These are phyloP conservation scores for Suillus subaureus DNA, from an alignment of 768 basidiomycete genomes.

Conservation along the genomic window DNA sequence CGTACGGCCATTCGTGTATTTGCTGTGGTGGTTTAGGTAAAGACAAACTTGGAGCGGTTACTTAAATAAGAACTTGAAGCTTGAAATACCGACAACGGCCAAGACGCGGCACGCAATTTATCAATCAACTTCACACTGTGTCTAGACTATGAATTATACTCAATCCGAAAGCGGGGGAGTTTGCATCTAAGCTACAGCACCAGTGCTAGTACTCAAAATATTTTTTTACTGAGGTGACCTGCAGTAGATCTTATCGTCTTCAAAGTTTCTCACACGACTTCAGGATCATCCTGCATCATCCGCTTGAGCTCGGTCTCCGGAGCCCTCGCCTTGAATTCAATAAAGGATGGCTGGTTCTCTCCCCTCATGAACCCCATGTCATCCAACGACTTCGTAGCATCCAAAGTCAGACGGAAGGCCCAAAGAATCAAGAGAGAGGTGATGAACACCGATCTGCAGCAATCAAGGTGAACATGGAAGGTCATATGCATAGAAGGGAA, in stretches of 20 bases:
- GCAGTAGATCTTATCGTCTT: not conserved
- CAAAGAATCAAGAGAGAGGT: not conserved
- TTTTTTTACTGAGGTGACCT: not conserved
- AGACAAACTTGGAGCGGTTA: not conserved
- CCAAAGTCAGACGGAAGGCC: not conserved
- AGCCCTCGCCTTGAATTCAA: not conserved
- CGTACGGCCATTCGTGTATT: constrained; percentile 23
- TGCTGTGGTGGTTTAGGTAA: constrained; percentile 19
- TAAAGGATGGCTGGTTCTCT: not conserved
- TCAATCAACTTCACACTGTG: not conserved
- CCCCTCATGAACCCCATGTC: not conserved
- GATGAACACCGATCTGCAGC: not conserved
- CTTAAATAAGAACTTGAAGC: not conserved
- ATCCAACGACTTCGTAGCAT: not conserved
- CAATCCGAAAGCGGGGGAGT: not conserved
- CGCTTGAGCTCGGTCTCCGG: not conserved
- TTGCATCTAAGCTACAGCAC: not conserved
- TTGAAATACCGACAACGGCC: not conserved
- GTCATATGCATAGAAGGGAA: not conserved
- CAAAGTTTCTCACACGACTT: not conserved
- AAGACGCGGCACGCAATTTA: not conserved
- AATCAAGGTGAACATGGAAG: not conserved
- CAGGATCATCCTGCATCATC: not conserved
- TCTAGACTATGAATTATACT: not conserved
- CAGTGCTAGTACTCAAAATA: too few relatives aligned